Base-by-base conservation (phyloP, 2,329 filamentous ascomycete genomes). In the Sporothrix pallida region DNA sequence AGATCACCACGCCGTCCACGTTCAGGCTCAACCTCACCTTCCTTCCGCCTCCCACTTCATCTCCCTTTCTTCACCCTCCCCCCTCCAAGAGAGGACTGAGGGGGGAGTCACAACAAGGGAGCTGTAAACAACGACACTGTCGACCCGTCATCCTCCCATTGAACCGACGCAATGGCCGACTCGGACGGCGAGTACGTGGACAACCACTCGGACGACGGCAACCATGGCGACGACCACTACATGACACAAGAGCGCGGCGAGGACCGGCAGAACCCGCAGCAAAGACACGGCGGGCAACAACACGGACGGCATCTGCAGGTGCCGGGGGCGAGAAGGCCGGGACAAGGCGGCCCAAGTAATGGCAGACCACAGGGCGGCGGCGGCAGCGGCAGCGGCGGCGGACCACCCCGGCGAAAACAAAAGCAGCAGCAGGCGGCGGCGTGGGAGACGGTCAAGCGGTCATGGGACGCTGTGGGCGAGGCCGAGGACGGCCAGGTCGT, bases 401-500 rank as follows among this genome's bases (percentile, higher is more conserved):
- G 52, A 8, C 52, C 9, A 80, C 74, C 77, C 79, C 75, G 74
- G 74, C 70, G 52, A 42, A 65, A 44, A 17, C 69, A 50, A n/a
- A 62, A 71, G 50, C 82, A 74, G 58, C 82, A 72, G 48, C 52
- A 72, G 56, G 73, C 86, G 78, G 88, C 89, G 23, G 87, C 89
- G 2, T 92, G 90, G 90, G 90, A 92, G 80, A 86, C 89, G 80
- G 88, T 91, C 37, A 88, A 90, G 80, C 85, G 90, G 72, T 90
- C 88, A 23, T 92, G 90, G 90, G 93, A 95, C 80, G 89, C 88
- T 7, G 88, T 95, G 48, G 88, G 93, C 69, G 93, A 96, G 82
- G 91, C 91, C 23, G 91, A 90, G 58, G 93, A 97, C 83, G 94
- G 93, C 63, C 91, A 90, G 73, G 89, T 97, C 77, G 91, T 90